Evolutionary conservation across 2,329 filamentous ascomycete species (phyloP).

Genomic region (Didymella sp.): DNA sequence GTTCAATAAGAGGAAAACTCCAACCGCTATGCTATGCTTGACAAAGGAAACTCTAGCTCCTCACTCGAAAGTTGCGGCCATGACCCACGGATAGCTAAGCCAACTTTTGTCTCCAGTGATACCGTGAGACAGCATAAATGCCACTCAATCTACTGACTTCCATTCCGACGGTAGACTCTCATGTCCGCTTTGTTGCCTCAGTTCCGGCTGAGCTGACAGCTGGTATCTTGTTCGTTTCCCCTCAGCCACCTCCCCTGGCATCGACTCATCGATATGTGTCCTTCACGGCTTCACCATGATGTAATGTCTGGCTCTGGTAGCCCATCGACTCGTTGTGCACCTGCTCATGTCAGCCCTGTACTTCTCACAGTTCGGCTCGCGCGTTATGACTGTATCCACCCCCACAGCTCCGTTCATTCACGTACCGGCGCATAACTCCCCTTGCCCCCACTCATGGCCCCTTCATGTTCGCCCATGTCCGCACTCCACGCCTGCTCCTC

Average conservation of each 20-base stretch:
- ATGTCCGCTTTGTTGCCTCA: too few species aligned
- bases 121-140: too few species aligned
- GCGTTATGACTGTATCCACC: too few species aligned
- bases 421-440: constrained; percentile 12
- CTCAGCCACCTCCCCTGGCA: not conserved
- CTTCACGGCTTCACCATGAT: not conserved
- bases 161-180: too few species aligned
- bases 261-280: constrained; percentile 6
- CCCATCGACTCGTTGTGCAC: constrained; percentile 17
- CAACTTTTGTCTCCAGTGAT: not conserved
- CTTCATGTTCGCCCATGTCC: constrained; percentile 5
- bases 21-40: not conserved
- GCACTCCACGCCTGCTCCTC: constrained; percentile 18
- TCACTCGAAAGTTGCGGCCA: not conserved
- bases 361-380: too few species aligned
- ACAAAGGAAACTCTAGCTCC: not conserved
- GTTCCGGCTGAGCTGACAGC: not conserved
- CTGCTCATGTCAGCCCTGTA: not conserved
- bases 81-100: not conserved
- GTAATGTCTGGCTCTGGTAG: constrained; percentile 17
- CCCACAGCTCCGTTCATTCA: too few species aligned
- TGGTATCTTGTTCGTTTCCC: not conserved
- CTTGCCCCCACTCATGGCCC: not conserved
- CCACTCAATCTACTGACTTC: too few species aligned
- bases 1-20: not conserved